A percentile compares a stretch with the other conserved stretches of the same genome.
Conservation (phyloP, 1,139 yeast species). For the Pichia sp. region DNA sequence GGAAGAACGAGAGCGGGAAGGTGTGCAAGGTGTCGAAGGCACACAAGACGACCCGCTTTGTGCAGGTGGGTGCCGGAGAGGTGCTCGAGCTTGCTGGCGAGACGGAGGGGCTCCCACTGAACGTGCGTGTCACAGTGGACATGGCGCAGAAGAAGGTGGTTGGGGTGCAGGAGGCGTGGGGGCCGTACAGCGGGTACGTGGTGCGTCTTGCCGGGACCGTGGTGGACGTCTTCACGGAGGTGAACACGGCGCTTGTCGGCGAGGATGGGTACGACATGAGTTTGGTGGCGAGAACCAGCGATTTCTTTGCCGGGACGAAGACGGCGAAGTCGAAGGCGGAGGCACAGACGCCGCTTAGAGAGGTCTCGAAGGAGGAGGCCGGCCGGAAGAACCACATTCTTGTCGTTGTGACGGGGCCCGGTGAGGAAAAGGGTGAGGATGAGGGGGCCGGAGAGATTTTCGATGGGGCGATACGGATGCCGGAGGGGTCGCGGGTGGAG, state of each 20-base stretch:
- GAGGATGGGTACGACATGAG: slow-evolving; percentile 66
- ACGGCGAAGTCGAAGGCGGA: neutral
- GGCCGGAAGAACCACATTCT: neutral
- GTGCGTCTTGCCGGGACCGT: slow-evolving; percentile 64
- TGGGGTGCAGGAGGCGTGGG: slow-evolving; percentile 70
- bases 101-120: slow-evolving; percentile 48
- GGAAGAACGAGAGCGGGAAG: slow-evolving; percentile 36
- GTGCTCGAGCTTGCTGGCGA: neutral
- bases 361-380: neutral
- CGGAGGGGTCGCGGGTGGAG: slow-evolving; percentile 3
- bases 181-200: slow-evolving; percentile 64
- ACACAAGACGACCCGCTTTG: slow-evolving; percentile 59
- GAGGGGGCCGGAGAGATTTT: neutral
- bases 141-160: slow-evolving; percentile 57
- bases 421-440: neutral
- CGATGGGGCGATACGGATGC: slow-evolving; percentile 4
- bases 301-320: slow-evolving; percentile 41
- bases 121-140: slow-evolving; percentile 80
- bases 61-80: slow-evolving; percentile 43
- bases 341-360: neutral
- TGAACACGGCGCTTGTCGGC: slow-evolving; percentile 24
- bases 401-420: neutral
- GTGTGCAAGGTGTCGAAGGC: slow-evolving; percentile 44
- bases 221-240: slow-evolving; percentile 65
- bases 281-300: slow-evolving; percentile 63